Base-by-base conservation (phyloP, 2,329 filamentous ascomycete species). In the Ramularia collo-cygni region DNA sequence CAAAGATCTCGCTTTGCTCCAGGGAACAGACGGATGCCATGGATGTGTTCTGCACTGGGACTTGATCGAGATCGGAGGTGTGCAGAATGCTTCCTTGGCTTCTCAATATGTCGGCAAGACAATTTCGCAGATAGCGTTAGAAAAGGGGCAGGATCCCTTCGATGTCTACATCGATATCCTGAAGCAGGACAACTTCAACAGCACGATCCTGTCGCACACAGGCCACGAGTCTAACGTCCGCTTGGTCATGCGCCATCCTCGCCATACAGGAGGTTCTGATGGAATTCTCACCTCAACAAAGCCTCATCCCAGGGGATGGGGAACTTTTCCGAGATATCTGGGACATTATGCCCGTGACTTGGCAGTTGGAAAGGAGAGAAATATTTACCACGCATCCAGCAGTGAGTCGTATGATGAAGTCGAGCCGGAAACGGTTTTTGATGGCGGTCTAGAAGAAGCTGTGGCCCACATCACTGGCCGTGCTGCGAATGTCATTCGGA, bases 251-350 rank as follows among this genome's bases (percentile, higher is more conserved):
- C 47, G 47, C 2, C 53, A 56, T 37, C 21, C 41, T 2, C 19
- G 37, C n/a, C 54, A 57, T 14, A 57, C 53, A 2, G 54, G 54
- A 17, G 53, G 53, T 13, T 49, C 45, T 4, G 54, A 57, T 21
- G 54, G 54, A 3, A 57, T 57, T 17, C 31, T 57, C 26, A 56
- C 53, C 2, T 47, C 44, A 2, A 56, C 52, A 4, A 57, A 57
- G 29, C 54, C 54, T 19, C 54, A 57, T 33, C 53, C 53, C 16
- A 32, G 53, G 21, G 54, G 54, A 19, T 57, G 54, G 54, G 54
- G 54, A 2, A 57, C 54, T 4, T 57, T 57, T 35, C 43, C 52
- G 4, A 26, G 54, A 24, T 57, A 57, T 28, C 21, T 57, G 8
- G 54, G 54, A 1, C 54, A 57, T 39, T 57, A 57, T 17, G 49